Percentiles rank a stretch among this genome's conserved stretches.
Evolutionary conservation across 805 yeast genomes (phyloP).

Genomic region (Lipomyces japonicus): DNA sequence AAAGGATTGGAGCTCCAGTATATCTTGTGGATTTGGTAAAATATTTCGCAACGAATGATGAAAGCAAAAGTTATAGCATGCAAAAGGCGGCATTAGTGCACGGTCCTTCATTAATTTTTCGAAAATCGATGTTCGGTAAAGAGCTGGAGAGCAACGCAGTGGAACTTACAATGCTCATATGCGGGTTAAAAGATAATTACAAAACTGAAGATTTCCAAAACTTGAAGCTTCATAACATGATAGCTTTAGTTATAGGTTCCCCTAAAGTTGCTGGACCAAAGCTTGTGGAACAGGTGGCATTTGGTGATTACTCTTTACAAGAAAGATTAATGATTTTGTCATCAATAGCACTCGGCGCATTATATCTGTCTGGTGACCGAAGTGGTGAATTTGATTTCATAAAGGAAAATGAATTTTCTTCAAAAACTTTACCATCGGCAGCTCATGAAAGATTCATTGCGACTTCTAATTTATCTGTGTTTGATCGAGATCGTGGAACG

Average conservation of each 20-base stretch:
- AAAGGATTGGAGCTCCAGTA: constrained; percentile 49
- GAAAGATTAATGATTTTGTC: constrained; percentile 69
- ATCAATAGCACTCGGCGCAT: constrained; percentile 63
- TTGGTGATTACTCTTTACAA: constrained; percentile 73
- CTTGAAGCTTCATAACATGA: constrained; percentile 59
- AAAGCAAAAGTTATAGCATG: constrained; percentile 47
- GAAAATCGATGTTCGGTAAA: constrained; percentile 55
- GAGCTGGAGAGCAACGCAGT: constrained; percentile 60
- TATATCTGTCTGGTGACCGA: constrained; percentile 48
- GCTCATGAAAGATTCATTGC: constrained; percentile 46
- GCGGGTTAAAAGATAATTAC: constrained; percentile 54
- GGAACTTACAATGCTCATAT: constrained; percentile 49
- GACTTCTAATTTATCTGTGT: constrained; percentile 26
- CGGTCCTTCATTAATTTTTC: constrained; percentile 60
- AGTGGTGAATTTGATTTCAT: constrained; percentile 4
- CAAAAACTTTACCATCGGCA: constrained; percentile 46
- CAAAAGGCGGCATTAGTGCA: constrained; percentile 47
- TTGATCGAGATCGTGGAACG: constrained; percentile 4
- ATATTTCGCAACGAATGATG: constrained; percentile 49
- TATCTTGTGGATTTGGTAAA: constrained; percentile 69
- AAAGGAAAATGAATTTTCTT: constrained; percentile 33
- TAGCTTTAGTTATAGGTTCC: constrained; percentile 57
- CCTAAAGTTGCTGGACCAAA: constrained; percentile 44
- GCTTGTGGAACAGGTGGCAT: constrained; percentile 45
- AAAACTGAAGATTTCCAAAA: constrained; percentile 60